Percentiles rank a stretch among this genome's conserved stretches.
These are phyloP conservation scores for Psidium guajava DNA, from an alignment of 345 rosid genomes.

Conservation along the genomic window DNA sequence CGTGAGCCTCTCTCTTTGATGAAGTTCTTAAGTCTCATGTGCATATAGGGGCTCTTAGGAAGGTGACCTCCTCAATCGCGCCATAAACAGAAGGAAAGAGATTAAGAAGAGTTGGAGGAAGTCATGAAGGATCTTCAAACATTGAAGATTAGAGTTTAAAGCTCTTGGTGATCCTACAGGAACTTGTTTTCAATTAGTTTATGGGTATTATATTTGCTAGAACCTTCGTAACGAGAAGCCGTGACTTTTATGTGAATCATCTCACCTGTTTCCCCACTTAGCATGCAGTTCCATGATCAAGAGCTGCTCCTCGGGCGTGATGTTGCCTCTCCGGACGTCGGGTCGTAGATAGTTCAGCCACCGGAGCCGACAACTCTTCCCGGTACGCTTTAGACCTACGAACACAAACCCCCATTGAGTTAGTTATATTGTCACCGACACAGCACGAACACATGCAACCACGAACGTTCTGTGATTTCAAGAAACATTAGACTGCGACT, in stretches of 20 bases:
- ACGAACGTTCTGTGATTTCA: background rate
- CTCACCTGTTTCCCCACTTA: constrained; percentile 93
- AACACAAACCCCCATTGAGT: background rate
- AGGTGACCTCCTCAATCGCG: background rate
- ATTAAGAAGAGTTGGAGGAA: background rate
- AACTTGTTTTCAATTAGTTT: background rate
- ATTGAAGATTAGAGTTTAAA: background rate
- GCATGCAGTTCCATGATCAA: constrained; percentile 97
- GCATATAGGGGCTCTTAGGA: background rate
- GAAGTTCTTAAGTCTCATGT: background rate
- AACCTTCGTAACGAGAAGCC: background rate
- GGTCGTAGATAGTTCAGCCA: constrained; percentile 98
- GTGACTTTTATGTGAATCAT: background rate
- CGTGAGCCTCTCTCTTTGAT: background rate
- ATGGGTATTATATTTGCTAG: background rate
- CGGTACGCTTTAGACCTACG: constrained; percentile 87
- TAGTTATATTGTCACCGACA: background rate
- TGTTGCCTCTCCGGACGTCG: constrained; percentile 89
- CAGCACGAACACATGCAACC: background rate
- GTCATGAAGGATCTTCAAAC: background rate
- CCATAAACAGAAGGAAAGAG: background rate
- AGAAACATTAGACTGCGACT: background rate
- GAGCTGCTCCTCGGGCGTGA: constrained; percentile 81
- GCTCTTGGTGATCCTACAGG: background rate
- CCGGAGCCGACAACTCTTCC: constrained; percentile 97